Conservation (phyloP, 106 monocot genomes). For the Platanthera guangdongensis region DNA sequence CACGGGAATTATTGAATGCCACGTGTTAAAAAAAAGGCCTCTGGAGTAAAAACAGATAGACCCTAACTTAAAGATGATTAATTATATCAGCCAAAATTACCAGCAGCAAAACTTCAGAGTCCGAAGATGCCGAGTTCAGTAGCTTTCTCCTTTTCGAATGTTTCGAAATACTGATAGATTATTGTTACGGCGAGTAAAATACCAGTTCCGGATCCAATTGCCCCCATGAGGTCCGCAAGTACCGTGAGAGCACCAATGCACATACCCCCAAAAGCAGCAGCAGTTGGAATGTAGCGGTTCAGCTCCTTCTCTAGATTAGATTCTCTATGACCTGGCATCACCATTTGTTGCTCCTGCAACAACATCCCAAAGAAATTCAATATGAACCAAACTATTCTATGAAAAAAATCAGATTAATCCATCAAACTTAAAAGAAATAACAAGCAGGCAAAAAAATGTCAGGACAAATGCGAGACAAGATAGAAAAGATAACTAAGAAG, state of each 20-base stretch:
- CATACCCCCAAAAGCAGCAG: conserved; percentile 40
- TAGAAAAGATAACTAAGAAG: no score
- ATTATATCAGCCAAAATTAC: neutral
- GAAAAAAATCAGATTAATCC: no score
- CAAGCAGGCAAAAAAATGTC: no score
- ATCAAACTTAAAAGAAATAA: no score
- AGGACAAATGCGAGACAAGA: no score
- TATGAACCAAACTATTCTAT: no score
- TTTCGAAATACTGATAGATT: conserved; percentile 19
- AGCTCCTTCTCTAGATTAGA: conserved; percentile 14
- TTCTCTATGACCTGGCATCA: conserved; percentile 22
- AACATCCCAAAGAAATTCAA: neutral
- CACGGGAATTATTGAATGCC: neutral
- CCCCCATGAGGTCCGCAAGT: no score
- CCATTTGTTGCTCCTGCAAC: conserved; percentile 22
- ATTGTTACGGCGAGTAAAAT: conserved; percentile 20
- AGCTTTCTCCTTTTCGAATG: conserved; percentile 18
- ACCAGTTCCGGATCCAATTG: no score
- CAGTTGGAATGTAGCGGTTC: conserved; percentile 19
- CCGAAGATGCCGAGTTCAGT: conserved; percentile 20
- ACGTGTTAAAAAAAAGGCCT: neutral
- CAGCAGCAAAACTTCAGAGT: neutral
- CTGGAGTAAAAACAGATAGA: neutral
- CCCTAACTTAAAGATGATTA: neutral
- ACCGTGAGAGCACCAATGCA: conserved; percentile 5